Conservation (phyloP, 78 protist genomes). For the Goniomonas avonlea region DNA sequence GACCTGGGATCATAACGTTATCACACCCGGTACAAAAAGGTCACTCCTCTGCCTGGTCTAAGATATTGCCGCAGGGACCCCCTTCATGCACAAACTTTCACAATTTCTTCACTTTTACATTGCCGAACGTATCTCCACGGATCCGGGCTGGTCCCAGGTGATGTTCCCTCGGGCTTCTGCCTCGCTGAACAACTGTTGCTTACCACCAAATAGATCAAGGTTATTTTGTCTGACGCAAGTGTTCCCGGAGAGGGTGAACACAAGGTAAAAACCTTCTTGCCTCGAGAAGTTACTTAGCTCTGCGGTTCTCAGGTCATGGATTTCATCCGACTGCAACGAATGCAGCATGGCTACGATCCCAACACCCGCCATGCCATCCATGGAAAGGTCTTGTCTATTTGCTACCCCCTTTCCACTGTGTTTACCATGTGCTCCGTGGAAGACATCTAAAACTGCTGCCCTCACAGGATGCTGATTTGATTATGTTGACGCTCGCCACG, state of each 20-base stretch:
- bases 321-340: constrained; percentile 76
- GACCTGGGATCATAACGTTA: constrained; percentile 76
- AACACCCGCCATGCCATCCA: constrained; percentile 12
- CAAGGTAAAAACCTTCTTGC: too few relatives aligned
- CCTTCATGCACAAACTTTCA: constrained; percentile 81
- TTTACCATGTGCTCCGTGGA: too few relatives aligned
- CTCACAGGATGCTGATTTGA: constrained; percentile 95
- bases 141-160: constrained; percentile 71
- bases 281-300: too few relatives aligned
- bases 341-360: constrained; percentile 52
- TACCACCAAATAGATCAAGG: constrained; percentile 22
- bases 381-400: too few relatives aligned
- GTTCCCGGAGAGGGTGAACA: constrained; percentile 99
- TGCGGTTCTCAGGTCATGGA: too few relatives aligned
- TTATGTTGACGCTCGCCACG: constrained; percentile 94
- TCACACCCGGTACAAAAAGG: constrained; percentile 75
- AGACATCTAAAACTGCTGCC: too few relatives aligned
- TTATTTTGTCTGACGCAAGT: constrained; percentile 69
- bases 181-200: neutral
- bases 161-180: neutral
- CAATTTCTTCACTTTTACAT: constrained; percentile 67
- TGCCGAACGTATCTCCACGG: constrained; percentile 44
- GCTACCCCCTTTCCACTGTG: too few relatives aligned
- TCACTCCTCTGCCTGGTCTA: too few relatives aligned
- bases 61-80: too few relatives aligned